Percentiles rank a stretch among this genome's conserved stretches.
Evolutionary conservation across 352 stramenopile genomes (phyloP).

Genomic region (Thalassiosira ordinaria): DNA sequence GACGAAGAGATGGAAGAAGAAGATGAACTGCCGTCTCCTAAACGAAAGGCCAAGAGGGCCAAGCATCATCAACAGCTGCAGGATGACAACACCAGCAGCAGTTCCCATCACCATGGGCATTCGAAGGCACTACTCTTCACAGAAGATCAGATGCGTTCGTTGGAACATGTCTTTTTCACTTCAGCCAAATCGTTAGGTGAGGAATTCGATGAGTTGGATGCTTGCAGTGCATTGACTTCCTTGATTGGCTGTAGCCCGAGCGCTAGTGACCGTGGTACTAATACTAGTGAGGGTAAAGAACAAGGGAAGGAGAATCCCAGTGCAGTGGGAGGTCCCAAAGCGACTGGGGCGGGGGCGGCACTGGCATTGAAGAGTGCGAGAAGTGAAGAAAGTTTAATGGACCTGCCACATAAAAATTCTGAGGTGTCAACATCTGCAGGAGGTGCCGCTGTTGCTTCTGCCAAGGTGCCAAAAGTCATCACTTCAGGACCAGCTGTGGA

Average conservation of each 20-base stretch:
- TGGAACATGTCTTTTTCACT: slow-evolving; percentile 51
- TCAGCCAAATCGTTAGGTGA: slow-evolving; percentile 19
- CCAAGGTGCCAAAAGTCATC: background rate
- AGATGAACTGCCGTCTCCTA: slow-evolving; percentile 17
- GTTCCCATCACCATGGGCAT: too few species aligned
- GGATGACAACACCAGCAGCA: too few species aligned
- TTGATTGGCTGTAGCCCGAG: background rate
- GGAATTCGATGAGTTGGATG: slow-evolving; percentile 21
- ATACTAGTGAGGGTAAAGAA: too few species aligned
- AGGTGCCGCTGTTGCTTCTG: background rate
- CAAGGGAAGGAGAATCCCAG: background rate
- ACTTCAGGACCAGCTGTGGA: background rate
- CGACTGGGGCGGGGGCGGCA: background rate
- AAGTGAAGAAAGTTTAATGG: background rate
- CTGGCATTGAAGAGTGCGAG: background rate
- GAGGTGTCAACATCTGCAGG: background rate
- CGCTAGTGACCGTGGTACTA: too few species aligned
- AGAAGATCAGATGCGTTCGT: slow-evolving; percentile 36
- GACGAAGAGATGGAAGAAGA: slow-evolving; percentile 28
- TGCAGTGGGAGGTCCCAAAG: background rate
- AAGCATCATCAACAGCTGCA: slow-evolving; percentile 16
- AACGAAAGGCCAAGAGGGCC: slow-evolving; percentile 22
- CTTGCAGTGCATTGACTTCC: slow-evolving; percentile 9
- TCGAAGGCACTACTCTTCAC: slow-evolving; percentile 48
- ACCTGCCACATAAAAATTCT: background rate